Evolutionary conservation across 768 basidiomycete genomes (phyloP).

Genomic region (Xanthoconium stramineum): DNA sequence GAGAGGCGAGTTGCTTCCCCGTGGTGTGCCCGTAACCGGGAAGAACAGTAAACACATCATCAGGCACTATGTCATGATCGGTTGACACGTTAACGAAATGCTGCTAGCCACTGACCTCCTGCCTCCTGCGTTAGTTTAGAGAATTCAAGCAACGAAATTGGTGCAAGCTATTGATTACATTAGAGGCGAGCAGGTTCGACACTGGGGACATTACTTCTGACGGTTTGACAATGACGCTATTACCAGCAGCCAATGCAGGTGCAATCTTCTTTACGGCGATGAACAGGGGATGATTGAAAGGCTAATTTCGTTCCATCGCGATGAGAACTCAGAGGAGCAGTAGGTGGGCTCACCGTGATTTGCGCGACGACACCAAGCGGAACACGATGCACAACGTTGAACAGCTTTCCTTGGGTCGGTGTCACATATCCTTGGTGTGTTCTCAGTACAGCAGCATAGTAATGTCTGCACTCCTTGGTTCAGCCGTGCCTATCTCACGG

Average conservation of each 20-base stretch:
- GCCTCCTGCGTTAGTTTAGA: conserved; percentile 59
- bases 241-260: conserved; percentile 81
- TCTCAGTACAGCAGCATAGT: conserved; percentile 70
- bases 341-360: conserved; percentile 57
- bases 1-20: conserved; percentile 61
- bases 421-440: conserved; percentile 68
- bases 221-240: conserved; percentile 79
- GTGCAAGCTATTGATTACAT: conserved; percentile 52
- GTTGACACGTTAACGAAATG: neutral
- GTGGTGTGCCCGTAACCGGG: conserved; percentile 67
- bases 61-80: conserved; percentile 53
- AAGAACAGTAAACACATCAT: conserved; percentile 68
- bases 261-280: conserved; percentile 89
- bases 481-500: neutral
- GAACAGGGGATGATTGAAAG: conserved; percentile 87
- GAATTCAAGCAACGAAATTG: conserved; percentile 77
- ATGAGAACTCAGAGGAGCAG: neutral
- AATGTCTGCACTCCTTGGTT: conserved; percentile 48
- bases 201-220: conserved; percentile 51
- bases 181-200: neutral
- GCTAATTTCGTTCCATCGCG: conserved; percentile 38
- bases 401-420: conserved; percentile 73
- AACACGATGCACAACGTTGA: conserved; percentile 76
- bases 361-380: conserved; percentile 89
- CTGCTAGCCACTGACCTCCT: conserved; percentile 48